phyloP scores from a whole-genome alignment of 202 grass and related monocot species.

The Hordeum pubiflorum region DNA sequence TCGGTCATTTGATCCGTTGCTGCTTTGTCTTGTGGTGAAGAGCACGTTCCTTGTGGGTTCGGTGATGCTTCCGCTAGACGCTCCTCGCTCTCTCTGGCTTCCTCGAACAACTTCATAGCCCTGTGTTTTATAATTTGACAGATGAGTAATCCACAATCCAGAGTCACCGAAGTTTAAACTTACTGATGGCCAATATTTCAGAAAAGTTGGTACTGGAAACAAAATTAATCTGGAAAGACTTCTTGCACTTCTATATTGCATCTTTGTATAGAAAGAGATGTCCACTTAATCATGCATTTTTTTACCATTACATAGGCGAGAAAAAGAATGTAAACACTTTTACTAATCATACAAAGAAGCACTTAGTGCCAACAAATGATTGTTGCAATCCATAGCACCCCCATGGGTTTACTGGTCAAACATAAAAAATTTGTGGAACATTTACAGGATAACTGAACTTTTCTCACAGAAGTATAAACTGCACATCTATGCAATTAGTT shows the following conservation, averaged over 20 bases:
- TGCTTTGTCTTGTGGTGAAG: background rate
- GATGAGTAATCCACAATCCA: background rate
- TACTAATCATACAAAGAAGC: background rate
- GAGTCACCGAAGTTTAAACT: background rate
- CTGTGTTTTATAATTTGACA: background rate
- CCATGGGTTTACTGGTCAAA: background rate
- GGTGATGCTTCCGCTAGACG: background rate
- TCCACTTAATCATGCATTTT: background rate
- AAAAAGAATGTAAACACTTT: background rate
- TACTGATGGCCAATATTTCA: background rate
- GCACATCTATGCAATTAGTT: background rate
- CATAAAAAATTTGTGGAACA: background rate
- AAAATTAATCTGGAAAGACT: background rate
- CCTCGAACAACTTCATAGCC: background rate
- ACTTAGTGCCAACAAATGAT: background rate
- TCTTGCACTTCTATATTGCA: background rate
- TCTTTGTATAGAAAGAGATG: background rate
- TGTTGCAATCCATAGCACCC: background rate
- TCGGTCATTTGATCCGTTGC: constrained; percentile 9
- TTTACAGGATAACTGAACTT: background rate
- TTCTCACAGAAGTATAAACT: background rate
- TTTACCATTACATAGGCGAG: background rate
- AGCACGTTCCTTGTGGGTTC: background rate
- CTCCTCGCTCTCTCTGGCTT: background rate
- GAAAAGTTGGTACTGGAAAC: background rate